phyloP scores from a whole-genome alignment of 768 basidiomycete species.

The Paxillus ammoniavirescens region DNA sequence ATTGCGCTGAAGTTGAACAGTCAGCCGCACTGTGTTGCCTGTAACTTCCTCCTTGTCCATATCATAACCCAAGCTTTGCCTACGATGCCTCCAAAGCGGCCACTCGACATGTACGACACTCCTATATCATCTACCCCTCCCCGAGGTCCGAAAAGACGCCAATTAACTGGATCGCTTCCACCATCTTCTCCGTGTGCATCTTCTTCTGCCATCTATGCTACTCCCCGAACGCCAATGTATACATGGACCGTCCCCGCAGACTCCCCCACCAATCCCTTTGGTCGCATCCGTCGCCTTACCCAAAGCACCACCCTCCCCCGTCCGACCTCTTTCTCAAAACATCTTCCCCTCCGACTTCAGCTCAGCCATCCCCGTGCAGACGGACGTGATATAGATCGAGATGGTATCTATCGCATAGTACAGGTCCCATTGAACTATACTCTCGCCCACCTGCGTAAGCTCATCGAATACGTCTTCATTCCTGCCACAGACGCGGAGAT shows the following conservation, averaged over 20 bases:
- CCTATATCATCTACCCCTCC: slow-evolving; percentile 29
- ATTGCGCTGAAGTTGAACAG: not conserved
- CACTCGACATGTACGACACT: slow-evolving; percentile 25
- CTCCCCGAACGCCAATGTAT: slow-evolving; percentile 39
- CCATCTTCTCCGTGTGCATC: slow-evolving; percentile 29
- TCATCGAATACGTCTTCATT: slow-evolving; percentile 60
- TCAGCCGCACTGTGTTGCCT: not conserved
- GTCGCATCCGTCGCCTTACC: slow-evolving; percentile 46
- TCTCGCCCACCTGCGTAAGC: slow-evolving; percentile 59
- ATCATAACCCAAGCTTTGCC: not conserved
- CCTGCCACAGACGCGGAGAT: slow-evolving; percentile 27
- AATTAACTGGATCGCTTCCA: slow-evolving; percentile 19
- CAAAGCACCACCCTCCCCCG: slow-evolving; percentile 39
- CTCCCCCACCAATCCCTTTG: slow-evolving; percentile 72
- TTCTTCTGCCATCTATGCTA: slow-evolving; percentile 23
- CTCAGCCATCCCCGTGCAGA: slow-evolving; percentile 38
- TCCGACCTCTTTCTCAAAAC: slow-evolving; percentile 53
- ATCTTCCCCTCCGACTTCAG: slow-evolving; percentile 65
- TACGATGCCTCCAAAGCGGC: slow-evolving; percentile 29
- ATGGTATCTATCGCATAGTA: slow-evolving; percentile 60
- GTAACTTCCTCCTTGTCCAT: not conserved
- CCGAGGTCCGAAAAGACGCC: slow-evolving; percentile 28
- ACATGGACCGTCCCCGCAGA: slow-evolving; percentile 52
- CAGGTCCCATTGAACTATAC: slow-evolving; percentile 73
- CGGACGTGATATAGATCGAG: slow-evolving; percentile 28